Percentiles rank a stretch among this genome's conserved stretches.
Conservation (phyloP, 441 rosid genomes). For the Jatropha multifida region DNA sequence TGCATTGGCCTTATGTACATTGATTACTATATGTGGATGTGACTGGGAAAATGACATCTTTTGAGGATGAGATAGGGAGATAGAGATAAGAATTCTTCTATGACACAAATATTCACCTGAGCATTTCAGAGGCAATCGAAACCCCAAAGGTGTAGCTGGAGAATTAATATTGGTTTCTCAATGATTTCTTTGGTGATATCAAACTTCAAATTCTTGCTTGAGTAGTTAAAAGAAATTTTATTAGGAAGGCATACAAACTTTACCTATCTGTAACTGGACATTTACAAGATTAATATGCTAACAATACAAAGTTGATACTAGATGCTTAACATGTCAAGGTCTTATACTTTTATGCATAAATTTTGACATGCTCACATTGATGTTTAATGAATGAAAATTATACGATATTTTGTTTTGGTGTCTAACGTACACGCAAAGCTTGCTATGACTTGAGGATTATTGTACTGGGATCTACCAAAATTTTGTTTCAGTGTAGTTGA, state of each 20-base stretch:
- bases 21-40: too few species aligned
- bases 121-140: background rate
- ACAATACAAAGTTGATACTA: background rate
- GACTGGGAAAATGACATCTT: background rate
- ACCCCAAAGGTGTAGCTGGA: background rate
- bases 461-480: background rate
- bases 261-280: background rate
- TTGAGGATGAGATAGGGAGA: background rate
- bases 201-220: background rate
- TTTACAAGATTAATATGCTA: background rate
- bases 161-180: background rate
- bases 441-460: background rate
- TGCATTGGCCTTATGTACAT: background rate
- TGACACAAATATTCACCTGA: too few species aligned
- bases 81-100: background rate
- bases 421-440: too few species aligned
- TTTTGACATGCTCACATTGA: too few species aligned
- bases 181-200: background rate
- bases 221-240: background rate
- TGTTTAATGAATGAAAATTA: too few species aligned
- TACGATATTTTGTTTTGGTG: too few species aligned
- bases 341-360: too few species aligned
- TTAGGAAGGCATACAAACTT: background rate
- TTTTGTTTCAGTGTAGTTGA: background rate
- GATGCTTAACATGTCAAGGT: background rate